A percentile compares a stretch with the other conserved stretches of the same genome.
These are phyloP conservation scores for Mycena belliarum DNA, from an alignment of 768 basidiomycete species.

Conservation along the genomic window DNA sequence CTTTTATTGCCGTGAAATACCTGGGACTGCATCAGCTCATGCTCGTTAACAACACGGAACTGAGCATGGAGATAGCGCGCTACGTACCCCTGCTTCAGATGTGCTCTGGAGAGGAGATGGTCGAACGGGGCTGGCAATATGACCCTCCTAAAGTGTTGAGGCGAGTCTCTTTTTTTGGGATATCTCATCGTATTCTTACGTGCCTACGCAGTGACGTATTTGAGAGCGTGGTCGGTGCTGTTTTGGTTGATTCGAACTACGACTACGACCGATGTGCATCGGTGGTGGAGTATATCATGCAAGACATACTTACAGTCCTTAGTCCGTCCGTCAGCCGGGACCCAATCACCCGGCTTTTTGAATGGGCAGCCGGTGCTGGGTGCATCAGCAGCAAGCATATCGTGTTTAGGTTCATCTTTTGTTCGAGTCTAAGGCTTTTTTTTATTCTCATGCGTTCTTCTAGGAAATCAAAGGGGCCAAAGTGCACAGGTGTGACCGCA, in stretches of 20 bases:
- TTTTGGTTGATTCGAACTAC: slow-evolving; percentile 79
- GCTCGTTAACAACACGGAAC: slow-evolving; percentile 66
- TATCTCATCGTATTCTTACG: too few relatives aligned
- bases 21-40: slow-evolving; percentile 70
- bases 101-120: slow-evolving; percentile 59
- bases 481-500: slow-evolving; percentile 46
- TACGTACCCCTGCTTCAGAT: slow-evolving; percentile 61
- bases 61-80: slow-evolving; percentile 62
- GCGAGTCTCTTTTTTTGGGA: background rate
- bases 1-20: slow-evolving; percentile 63
- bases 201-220: slow-evolving; percentile 62
- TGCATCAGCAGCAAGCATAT: slow-evolving; percentile 46
- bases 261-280: slow-evolving; percentile 67
- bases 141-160: slow-evolving; percentile 76
- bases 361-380: slow-evolving; percentile 62
- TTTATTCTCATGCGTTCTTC: too few relatives aligned
- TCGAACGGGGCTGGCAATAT: slow-evolving; percentile 73
- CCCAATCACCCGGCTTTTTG: slow-evolving; percentile 70
- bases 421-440: too few relatives aligned
- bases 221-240: slow-evolving; percentile 82
- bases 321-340: slow-evolving; percentile 63
- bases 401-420: slow-evolving; percentile 9
- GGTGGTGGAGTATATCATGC: slow-evolving; percentile 64
- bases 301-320: slow-evolving; percentile 62
- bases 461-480: slow-evolving; percentile 20